Percentiles rank a stretch among this genome's conserved stretches.
Conservation (phyloP, 257 asterid genomes). For the Lycium barbarum region DNA sequence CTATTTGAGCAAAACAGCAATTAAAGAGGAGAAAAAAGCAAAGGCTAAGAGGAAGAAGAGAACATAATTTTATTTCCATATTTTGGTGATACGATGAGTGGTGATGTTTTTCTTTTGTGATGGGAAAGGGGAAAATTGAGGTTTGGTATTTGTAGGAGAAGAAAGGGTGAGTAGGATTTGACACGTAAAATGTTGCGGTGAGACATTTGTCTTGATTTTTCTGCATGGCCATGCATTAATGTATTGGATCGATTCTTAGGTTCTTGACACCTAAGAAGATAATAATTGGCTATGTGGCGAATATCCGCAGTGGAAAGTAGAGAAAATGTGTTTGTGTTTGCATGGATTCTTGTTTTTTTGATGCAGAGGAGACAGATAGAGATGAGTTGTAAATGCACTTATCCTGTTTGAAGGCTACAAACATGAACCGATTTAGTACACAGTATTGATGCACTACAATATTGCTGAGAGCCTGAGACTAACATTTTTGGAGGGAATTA, state of each 20-base stretch:
- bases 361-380: background rate
- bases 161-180: background rate
- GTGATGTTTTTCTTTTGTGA: background rate
- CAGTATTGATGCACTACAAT: background rate
- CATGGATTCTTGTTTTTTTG: slow-evolving; percentile 9
- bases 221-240: slow-evolving; percentile 39
- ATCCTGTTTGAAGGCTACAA: background rate
- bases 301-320: background rate
- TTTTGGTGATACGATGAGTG: background rate
- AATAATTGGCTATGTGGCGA: background rate
- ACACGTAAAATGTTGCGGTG: slow-evolving; percentile 18
- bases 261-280: slow-evolving; percentile 33
- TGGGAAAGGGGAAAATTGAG: background rate
- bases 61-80: background rate
- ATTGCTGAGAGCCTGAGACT: no score
- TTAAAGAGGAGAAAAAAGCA: slow-evolving; percentile 36
- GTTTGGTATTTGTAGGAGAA: slow-evolving; percentile 26
- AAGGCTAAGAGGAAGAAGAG: slow-evolving; percentile 30
- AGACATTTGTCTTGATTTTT: background rate
- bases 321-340: background rate
- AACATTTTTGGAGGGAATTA: no score
- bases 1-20: slow-evolving; percentile 45
- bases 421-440: background rate
- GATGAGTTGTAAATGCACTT: background rate
- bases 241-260: background rate